Evolutionary conservation across 768 basidiomycete species (phyloP), one percentile per base, ranked within the genome.

Genomic region (Bullera alba): DNA sequence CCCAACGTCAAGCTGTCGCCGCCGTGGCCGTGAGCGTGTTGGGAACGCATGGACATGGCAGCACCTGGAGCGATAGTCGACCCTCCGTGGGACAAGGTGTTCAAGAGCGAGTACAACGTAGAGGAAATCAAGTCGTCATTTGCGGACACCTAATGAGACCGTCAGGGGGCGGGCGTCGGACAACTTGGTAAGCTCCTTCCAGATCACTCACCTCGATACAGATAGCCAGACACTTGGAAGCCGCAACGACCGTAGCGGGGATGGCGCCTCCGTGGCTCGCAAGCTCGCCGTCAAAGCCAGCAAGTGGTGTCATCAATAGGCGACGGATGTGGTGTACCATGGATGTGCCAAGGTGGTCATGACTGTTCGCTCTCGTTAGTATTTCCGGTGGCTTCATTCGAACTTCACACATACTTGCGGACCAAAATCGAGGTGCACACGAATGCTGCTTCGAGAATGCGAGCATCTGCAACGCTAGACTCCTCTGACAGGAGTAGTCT

Each of bases 41-140:
- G 34, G 3, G 58, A 61, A 15, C 51, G 58, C 23, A 50, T 41
- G 0, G 61, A 54, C 7, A 26, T 26, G 42, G 37, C 21, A 39
- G 46, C 6, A 28, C 48, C 22, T 19, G 50, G 46, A 10, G 30
- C 47, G 16, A 54, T 46, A 5, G 53, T 44, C 21, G 59, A 45
- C 4, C 60, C 63, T 14, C 55, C 59, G 14, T 63, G 60, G 16
- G 55, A 82, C 52, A 96, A 84, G 69, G 87, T 86, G 68, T 97
- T 96, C 53, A 97, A 78, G 12, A 97, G 79, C 4, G 93, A 95
- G 71, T 97, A 96, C 83, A 96, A 85, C 59, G 91, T 88, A 3
- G 92, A 96, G 80, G 91, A 84, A 67, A 87, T 79, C 30, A 90
- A 79, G 65, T 91, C 90, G 57, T 90, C 86, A 36, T 86, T 87